A percentile compares a stretch with the other conserved stretches of the same genome.
These are phyloP conservation scores for Escovopsis sp. DNA, from an alignment of 2,329 filamentous ascomycete genomes.

Conservation along the genomic window DNA sequence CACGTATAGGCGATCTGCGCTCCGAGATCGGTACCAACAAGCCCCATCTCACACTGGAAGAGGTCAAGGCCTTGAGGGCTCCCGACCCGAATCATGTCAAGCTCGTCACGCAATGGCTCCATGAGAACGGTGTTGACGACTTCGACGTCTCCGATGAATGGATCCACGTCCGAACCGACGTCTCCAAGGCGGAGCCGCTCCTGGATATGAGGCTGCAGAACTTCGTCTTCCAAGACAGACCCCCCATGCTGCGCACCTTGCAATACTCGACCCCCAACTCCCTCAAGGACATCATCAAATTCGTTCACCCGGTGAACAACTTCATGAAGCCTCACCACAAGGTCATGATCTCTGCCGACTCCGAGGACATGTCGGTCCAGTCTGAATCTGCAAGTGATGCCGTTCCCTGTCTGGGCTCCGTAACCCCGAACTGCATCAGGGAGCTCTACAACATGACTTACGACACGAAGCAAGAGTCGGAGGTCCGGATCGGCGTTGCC, in stretches of 20 bases:
- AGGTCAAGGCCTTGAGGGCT: constrained; percentile 22
- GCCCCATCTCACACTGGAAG: constrained; percentile 20
- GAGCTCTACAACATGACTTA: constrained; percentile 32
- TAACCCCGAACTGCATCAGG: constrained; percentile 26
- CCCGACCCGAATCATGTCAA: constrained; percentile 20
- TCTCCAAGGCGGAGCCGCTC: constrained; percentile 23
- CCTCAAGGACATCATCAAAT: constrained; percentile 25
- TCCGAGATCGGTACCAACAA: constrained; percentile 10
- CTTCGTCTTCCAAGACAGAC: constrained; percentile 25
- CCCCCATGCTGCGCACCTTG: constrained; percentile 27
- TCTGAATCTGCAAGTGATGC: neutral
- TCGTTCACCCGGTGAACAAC: constrained; percentile 33
- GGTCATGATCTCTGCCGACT: constrained; percentile 3
- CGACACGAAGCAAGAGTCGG: constrained; percentile 15
- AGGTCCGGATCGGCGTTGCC: constrained; percentile 29
- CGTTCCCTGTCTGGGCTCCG: constrained; percentile 7
- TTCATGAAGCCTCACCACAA: constrained; percentile 30
- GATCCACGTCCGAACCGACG: constrained; percentile 28
- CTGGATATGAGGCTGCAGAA: constrained; percentile 26
- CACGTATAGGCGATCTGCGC: constrained; percentile 14
- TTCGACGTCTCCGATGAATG: constrained; percentile 22
- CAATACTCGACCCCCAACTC: constrained; percentile 29
- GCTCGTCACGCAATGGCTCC: constrained; percentile 28
- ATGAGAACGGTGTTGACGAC: constrained; percentile 20
- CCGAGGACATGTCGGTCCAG: neutral